Conservation (phyloP, 148 eudicot genomes). For the Rheum nobile region DNA sequence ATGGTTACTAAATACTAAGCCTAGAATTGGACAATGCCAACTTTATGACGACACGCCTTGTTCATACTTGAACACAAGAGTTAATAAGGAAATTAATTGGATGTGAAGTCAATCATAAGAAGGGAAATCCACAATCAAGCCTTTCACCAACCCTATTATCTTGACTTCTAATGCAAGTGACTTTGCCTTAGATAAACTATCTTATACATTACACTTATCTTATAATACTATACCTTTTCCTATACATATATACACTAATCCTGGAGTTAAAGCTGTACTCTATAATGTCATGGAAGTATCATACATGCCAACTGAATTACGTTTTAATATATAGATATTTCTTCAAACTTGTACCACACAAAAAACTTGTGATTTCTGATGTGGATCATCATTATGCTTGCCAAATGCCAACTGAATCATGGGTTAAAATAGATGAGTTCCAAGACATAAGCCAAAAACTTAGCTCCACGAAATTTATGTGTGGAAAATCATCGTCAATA, state of each 20-base stretch:
- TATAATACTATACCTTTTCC: background rate
- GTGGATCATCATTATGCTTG: background rate
- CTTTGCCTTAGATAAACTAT: background rate
- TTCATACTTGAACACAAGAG: background rate
- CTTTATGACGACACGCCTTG: background rate
- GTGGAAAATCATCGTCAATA: too few relatives aligned
- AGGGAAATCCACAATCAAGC: background rate
- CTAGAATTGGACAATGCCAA: background rate
- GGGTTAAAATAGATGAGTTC: too few relatives aligned
- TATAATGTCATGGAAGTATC: too few relatives aligned
- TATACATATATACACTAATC: background rate
- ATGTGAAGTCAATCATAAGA: background rate
- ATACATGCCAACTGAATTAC: too few relatives aligned
- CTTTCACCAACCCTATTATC: conserved; percentile 1
- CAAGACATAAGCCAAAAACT: too few relatives aligned
- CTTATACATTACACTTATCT: background rate
- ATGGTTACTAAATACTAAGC: too few relatives aligned
- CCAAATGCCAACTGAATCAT: too few relatives aligned
- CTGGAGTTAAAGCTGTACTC: too few relatives aligned
- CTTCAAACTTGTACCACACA: too few relatives aligned
- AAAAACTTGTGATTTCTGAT: background rate
- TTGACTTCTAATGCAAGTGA: conserved; percentile 6
- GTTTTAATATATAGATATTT: too few relatives aligned
- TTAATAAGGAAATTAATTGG: background rate
- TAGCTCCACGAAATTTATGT: too few relatives aligned